These are phyloP conservation scores for Batkoa obscura DNA, from an alignment of 371 early-diverging fungal species.

Conservation along the genomic window DNA sequence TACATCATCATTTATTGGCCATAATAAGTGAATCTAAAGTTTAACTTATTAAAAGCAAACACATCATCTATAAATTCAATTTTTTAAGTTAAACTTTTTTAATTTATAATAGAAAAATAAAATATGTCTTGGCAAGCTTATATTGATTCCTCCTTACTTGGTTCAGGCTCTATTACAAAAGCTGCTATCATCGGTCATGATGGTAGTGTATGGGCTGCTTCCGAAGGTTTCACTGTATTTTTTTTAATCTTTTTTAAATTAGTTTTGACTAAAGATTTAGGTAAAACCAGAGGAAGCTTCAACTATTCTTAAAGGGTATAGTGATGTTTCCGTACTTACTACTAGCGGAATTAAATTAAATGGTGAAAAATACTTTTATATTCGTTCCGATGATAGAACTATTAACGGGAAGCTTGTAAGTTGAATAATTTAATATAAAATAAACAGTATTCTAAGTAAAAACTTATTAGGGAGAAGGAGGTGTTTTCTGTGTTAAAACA, in stretches of 20 bases:
- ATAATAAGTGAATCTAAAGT: too few species aligned
- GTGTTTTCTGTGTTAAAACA: slow-evolving; percentile 66
- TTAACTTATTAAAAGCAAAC: too few species aligned
- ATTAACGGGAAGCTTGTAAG: slow-evolving; percentile 69
- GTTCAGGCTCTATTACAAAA: slow-evolving; percentile 43
- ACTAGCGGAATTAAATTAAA: slow-evolving; percentile 44
- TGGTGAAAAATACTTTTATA: slow-evolving; percentile 50
- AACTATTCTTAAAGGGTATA: slow-evolving; percentile 39
- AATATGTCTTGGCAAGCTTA: slow-evolving; percentile 70
- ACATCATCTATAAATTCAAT: too few species aligned
- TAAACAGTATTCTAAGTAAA: neutral
- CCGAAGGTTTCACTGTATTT: slow-evolving; percentile 40
- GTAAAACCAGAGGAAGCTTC: slow-evolving; percentile 28
- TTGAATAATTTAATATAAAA: neutral
- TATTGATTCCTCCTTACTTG: slow-evolving; percentile 65
- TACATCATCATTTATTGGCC: too few species aligned
- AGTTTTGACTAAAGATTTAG: slow-evolving; percentile 16
- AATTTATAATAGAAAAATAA: too few species aligned
- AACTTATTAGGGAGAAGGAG: slow-evolving; percentile 25
- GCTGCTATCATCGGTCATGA: slow-evolving; percentile 68
- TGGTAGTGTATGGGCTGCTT: slow-evolving; percentile 61
- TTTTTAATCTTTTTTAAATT: neutral
- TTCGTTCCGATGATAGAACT: slow-evolving; percentile 38
- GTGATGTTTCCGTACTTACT: slow-evolving; percentile 27
- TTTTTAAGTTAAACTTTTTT: too few species aligned